phyloP scores from a whole-genome alignment of 169 alveolate genomes.

The Theileria sp. region DNA sequence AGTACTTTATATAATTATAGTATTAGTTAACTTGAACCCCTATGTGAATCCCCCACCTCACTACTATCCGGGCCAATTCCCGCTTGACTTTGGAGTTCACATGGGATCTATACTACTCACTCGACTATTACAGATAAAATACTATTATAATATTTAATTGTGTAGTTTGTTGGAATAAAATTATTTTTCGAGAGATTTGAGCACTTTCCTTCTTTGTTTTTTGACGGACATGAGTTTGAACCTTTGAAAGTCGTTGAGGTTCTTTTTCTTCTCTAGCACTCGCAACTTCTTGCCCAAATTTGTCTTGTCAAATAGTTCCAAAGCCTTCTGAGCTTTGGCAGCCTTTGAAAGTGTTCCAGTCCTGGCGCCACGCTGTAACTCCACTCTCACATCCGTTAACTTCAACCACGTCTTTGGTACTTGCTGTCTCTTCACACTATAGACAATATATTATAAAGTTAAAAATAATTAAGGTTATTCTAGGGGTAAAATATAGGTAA shows the following conservation, averaged over 20 bases:
- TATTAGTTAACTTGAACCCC: not conserved
- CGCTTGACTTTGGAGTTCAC: no score
- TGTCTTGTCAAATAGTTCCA: conserved; percentile 78
- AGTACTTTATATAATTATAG: not conserved
- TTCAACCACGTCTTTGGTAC: conserved; percentile 85
- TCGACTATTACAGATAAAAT: not conserved
- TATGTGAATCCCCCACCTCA: not conserved
- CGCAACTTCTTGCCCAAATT: conserved; percentile 81
- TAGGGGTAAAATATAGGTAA: not conserved
- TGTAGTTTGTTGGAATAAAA: not conserved
- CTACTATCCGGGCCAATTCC: not conserved
- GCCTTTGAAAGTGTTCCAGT: conserved; percentile 80
- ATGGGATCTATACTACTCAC: no score
- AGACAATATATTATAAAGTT: not conserved
- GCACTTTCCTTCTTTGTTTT: conserved; percentile 66
- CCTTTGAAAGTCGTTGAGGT: conserved; percentile 86
- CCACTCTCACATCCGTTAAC: conserved; percentile 83
- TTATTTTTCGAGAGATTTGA: conserved; percentile 35
- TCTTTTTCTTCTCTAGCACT: conserved; percentile 68
- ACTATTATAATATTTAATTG: not conserved
- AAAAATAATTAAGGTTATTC: no score
- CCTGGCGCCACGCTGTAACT: conserved; percentile 85
- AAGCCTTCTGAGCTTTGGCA: conserved; percentile 71
- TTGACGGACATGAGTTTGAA: conserved; percentile 79
- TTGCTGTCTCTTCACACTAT: conserved; percentile 85